phyloP scores from a whole-genome alignment of 2,329 filamentous ascomycete genomes.

The Colletotrichum sp. region DNA sequence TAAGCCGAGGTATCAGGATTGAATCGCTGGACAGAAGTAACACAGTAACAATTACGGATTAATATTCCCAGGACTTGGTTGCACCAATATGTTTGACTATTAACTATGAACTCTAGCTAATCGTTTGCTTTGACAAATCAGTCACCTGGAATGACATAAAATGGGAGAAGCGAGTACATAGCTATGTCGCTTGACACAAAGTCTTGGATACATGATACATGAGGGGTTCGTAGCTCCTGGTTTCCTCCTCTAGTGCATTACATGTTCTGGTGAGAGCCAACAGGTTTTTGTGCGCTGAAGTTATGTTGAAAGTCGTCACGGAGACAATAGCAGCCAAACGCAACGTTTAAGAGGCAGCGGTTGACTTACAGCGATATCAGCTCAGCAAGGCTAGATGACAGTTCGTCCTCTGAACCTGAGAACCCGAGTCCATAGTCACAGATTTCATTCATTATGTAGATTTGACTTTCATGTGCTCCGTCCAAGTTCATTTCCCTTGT shows the following conservation, averaged over 20 bases:
- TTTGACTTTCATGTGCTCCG: accelerated
- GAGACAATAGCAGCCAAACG: too few species aligned
- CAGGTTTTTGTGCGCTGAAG: accelerated
- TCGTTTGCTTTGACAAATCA: too few species aligned
- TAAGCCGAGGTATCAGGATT: not conserved
- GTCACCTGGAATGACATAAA: too few species aligned
- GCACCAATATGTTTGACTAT: not conserved
- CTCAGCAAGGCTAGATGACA: not conserved
- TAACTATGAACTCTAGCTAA: not conserved
- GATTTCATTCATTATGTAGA: accelerated
- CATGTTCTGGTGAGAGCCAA: not conserved
- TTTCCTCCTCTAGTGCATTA: not conserved
- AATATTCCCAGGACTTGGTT: not conserved
- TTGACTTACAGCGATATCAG: not conserved
- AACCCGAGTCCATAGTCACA: not conserved
- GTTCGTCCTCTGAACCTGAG: not conserved
- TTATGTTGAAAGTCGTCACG: not conserved
- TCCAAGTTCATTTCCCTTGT: not conserved
- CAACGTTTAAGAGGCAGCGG: not conserved
- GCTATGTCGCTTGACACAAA: too few species aligned
- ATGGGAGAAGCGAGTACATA: too few species aligned
- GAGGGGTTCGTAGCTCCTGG: not conserved
- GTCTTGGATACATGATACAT: too few species aligned
- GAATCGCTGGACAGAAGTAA: not conserved
- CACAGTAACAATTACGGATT: not conserved